Evolutionary conservation across 2,329 filamentous ascomycete species (phyloP), one percentile per base, ranked within the genome.

Genomic region (Hypoxylon rubiginosum): DNA sequence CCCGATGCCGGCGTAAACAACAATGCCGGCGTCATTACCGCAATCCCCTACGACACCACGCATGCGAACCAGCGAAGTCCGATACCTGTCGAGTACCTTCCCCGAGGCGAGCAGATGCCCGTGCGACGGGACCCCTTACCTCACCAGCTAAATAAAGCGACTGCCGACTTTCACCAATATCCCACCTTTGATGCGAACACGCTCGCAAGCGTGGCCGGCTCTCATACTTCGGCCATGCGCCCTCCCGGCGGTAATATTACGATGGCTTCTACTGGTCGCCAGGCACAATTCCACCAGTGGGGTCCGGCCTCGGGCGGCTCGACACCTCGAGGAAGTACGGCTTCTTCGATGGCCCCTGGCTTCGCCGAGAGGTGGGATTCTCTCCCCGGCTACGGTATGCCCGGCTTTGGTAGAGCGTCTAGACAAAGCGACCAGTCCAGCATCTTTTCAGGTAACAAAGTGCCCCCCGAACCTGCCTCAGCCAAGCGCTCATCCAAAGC

Each of bases 131-230:
- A 96, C 60, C 91, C 91, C 62, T 85, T 92, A 64, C 92, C 94
- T 30, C 92, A 96, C 79, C 93, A 97, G 75, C 82, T 97, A 58
- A 94, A 93, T 78, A 94, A 93, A 80, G 85, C 84, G 70, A 88
- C 88, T 52, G 82, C 83, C 72, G 94, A 97, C 79, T 97, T 90
- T 76, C 93, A 97, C 81, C 95, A 97, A 76, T 97, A 97, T 78
- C 93, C 94, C 45, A 86, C 86, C 56, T 89, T 92, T 77, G 90
- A 91, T 71, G 82, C 87, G 30, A 80, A 85, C 53, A 77, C 82
- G 41, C 76, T 82, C 59, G 80, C 83, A 45, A 79, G 82, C 65
- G 81, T 83, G 63, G 84, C 83, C 52, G 83, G 82, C 62, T 83
- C 86, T 41, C 88, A 91, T 73, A 82, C 86, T 46, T 86, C 87